Percentiles rank a stretch among this genome's conserved stretches.
Evolutionary conservation across 345 rosid genomes (phyloP).

Genomic region (Eucalyptus pauciflora): DNA sequence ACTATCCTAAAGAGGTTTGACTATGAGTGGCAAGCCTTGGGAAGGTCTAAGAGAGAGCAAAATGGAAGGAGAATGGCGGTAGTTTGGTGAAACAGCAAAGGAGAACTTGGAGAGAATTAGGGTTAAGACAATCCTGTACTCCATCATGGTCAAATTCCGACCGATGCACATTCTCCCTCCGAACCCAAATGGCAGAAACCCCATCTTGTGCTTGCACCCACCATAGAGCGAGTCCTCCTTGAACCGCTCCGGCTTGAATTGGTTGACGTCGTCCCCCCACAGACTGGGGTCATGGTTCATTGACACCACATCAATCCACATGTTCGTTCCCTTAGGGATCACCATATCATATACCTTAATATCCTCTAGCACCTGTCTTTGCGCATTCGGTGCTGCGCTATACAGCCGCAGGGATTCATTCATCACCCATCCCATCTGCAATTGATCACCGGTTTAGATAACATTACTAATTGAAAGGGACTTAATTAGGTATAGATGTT

Average conservation of each 20-base stretch:
- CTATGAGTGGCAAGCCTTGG: background rate
- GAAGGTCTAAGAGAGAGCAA: slow-evolving; percentile 5
- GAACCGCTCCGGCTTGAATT: slow-evolving; percentile 8
- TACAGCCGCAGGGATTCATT: slow-evolving; percentile 4
- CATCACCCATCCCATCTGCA: slow-evolving; percentile 8
- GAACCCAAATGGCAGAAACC: slow-evolving; percentile 8
- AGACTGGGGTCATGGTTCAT: slow-evolving; percentile 5
- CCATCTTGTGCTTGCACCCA: slow-evolving; percentile 7
- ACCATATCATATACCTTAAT: background rate
- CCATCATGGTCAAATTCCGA: background rate
- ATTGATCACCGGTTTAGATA: background rate
- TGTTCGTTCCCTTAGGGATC: slow-evolving; percentile 1
- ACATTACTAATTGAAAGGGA: background rate
- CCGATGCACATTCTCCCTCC: slow-evolving; percentile 11
- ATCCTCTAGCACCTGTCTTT: background rate
- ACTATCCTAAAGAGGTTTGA: background rate
- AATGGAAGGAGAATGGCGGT: background rate
- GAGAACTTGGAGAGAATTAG: slow-evolving; percentile 3
- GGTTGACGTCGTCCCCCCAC: slow-evolving; percentile 4
- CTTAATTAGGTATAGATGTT: background rate
- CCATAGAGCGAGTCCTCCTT: background rate
- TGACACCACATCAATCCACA: slow-evolving; percentile 1
- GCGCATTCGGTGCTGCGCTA: background rate
- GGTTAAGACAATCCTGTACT: slow-evolving; percentile 2
- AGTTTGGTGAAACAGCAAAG: background rate